Base-by-base conservation (phyloP, 495 filamentous ascomycete species). In the Pyrenula massariospora region DNA sequence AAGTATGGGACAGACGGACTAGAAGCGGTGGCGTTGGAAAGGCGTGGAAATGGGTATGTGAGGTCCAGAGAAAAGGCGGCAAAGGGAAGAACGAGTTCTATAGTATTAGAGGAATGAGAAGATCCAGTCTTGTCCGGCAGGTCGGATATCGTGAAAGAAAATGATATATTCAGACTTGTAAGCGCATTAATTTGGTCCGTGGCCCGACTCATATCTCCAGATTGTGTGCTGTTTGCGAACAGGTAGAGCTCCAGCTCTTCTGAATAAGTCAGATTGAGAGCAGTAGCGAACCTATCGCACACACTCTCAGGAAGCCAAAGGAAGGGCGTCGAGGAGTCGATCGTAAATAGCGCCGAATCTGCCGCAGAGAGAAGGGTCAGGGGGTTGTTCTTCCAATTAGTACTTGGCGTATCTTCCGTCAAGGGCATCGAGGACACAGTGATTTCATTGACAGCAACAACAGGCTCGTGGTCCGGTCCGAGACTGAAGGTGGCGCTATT, bases 301-400 rank as follows among this genome's bases (percentile, higher is more conserved):
- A 83, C 74, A 12, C 66, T 62, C 25, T 68, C 63, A 2, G 85
- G 85, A 2, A 89, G 75, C 84, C 83, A 88, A 0, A 88, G 72
- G 56, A 79, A 82, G 1, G 85, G 81, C 1, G 84, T 84, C 2
- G 83, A 81, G 15, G 81, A 82, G 60, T 89, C 85, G 57, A 89
- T 83, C 54, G 78, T 66, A 24, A 79, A 81, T 11, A 66, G 66
- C 21, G 74, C 68, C 3, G 71, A 73, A 59, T 80, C 75, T 48
- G 71, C 66, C 61, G 74, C 71, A 21, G 56, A 60, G 15, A 73
- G 69, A 15, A 84, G 63, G 8, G 65, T 25, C 3, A 64, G 59
- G 0, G 66, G 59, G 5, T 70, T 64, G 10, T 65, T 61, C 3
- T 68, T 68, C 74, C 73, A 79, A 57, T 71, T 51, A 31, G 65